phyloP scores from a whole-genome alignment of 805 yeast genomes.

The Cyberlindnera japonica region DNA sequence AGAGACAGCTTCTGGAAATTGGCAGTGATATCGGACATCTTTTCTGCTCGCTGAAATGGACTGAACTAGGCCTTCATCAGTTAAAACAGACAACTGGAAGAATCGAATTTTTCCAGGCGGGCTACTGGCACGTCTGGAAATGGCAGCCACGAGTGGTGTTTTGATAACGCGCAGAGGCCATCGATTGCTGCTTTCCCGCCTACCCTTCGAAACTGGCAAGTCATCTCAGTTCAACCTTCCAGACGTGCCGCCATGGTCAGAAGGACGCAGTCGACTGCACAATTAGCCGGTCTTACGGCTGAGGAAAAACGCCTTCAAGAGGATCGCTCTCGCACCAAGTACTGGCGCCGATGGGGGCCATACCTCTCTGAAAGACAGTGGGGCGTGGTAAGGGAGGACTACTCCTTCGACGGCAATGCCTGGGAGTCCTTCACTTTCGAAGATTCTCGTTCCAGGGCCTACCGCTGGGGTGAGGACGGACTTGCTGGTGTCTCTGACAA shows the following conservation, averaged over 20 bases:
- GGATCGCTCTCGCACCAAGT: slow-evolving; percentile 36
- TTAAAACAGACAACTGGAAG: too few species aligned
- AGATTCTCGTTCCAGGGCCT: slow-evolving; percentile 73
- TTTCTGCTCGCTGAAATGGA: background rate
- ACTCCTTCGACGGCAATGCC: slow-evolving; percentile 81
- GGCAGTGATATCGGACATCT: slow-evolving; percentile 30
- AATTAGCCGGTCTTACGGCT: slow-evolving; percentile 27
- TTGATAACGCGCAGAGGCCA: slow-evolving; percentile 1
- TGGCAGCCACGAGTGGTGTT: too few species aligned
- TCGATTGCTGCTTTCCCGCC: too few species aligned
- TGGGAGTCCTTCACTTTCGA: slow-evolving; percentile 89
- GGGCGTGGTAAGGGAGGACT: slow-evolving; percentile 81
- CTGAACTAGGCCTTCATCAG: too few species aligned
- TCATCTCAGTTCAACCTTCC: too few species aligned
- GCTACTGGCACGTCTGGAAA: slow-evolving; percentile 2
- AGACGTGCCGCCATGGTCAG: slow-evolving; percentile 19
- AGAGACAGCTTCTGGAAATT: slow-evolving; percentile 31
- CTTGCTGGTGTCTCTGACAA: slow-evolving; percentile 85
- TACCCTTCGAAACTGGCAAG: too few species aligned
- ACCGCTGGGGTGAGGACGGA: slow-evolving; percentile 97
- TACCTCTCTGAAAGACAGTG: slow-evolving; percentile 85
- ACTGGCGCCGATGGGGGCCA: slow-evolving; percentile 91
- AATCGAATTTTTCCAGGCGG: background rate
- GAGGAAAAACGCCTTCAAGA: slow-evolving; percentile 37
- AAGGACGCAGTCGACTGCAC: slow-evolving; percentile 25